Percentiles rank a stretch among this genome's conserved stretches.
phyloP scores from a whole-genome alignment of 257 asterid genomes.

The Solanum commersonii region DNA sequence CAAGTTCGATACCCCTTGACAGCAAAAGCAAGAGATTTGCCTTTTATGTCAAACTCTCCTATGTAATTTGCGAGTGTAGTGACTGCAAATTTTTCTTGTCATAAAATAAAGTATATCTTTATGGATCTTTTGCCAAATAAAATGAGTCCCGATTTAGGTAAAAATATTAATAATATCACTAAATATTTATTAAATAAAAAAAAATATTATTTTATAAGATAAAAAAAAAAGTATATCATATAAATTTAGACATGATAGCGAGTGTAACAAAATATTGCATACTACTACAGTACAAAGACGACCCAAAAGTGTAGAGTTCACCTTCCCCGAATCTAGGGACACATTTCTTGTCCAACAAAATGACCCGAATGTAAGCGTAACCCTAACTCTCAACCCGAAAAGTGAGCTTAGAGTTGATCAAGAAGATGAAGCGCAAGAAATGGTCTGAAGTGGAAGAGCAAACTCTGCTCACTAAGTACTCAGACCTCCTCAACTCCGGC shows the following conservation, averaged over 20 bases:
- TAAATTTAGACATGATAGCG: background rate
- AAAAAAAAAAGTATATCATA: no score
- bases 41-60: no score
- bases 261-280: background rate
- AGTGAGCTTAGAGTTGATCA: background rate
- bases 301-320: background rate
- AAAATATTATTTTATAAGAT: no score
- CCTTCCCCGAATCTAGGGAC: slow-evolving; percentile 14
- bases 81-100: no score
- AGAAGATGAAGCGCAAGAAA: slow-evolving; percentile 88
- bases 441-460: slow-evolving; percentile 96
- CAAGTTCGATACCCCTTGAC: rapidly evolving
- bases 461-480: slow-evolving; percentile 58
- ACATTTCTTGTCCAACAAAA: background rate
- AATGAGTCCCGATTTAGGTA: background rate
- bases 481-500: slow-evolving; percentile 65
- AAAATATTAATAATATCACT: background rate
- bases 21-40: background rate
- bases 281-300: background rate
- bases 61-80: no score
- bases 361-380: background rate
- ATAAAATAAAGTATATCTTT: no score
- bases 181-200: no score
- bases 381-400: background rate
- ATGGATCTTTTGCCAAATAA: background rate